Evolutionary conservation across 2,329 filamentous ascomycete species (phyloP).

Genomic region (Amauroascus niger): DNA sequence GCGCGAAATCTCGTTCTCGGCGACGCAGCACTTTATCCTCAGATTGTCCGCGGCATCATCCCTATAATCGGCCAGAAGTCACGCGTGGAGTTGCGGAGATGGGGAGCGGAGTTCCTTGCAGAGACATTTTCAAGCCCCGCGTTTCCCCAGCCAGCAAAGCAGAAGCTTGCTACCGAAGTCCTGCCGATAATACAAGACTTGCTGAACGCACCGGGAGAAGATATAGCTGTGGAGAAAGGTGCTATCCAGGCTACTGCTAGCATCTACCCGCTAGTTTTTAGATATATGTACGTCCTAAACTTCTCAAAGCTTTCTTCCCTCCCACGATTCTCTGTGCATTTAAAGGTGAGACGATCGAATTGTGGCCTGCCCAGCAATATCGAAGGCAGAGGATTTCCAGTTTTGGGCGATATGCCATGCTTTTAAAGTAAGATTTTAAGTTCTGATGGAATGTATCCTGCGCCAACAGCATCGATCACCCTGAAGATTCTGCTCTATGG

Average conservation of each 20-base stretch:
- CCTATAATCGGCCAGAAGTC: conserved; percentile 72
- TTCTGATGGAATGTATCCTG: conserved; percentile 10
- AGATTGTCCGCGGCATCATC: conserved; percentile 85
- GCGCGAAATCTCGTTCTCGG: conserved; percentile 81
- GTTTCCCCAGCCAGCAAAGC: conserved; percentile 67
- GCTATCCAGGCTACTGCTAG: conserved; percentile 82
- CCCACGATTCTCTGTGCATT: conserved; percentile 16
- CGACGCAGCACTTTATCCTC: conserved; percentile 79
- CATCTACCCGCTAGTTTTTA: conserved; percentile 83
- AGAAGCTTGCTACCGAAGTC: conserved; percentile 63
- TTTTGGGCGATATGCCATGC: not conserved
- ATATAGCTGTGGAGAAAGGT: conserved; percentile 71
- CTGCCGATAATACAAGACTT: conserved; percentile 65
- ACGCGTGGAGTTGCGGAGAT: conserved; percentile 74
- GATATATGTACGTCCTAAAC: conserved; percentile 74
- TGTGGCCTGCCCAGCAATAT: not conserved
- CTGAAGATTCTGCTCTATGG: conserved; percentile 73
- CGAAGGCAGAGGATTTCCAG: not conserved
- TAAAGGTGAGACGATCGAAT: not conserved
- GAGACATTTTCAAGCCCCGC: conserved; percentile 94
- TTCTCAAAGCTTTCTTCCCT: not conserved
- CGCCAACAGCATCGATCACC: conserved; percentile 64
- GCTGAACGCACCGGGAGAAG: conserved; percentile 62
- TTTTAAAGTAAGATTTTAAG: conserved; percentile 10
- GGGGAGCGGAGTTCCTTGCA: conserved; percentile 91